A percentile compares a stretch with the other conserved stretches of the same genome.
Evolutionary conservation across 1,284 basidiomycete genomes (phyloP).

Genomic region (Leccinum subrobustum): DNA sequence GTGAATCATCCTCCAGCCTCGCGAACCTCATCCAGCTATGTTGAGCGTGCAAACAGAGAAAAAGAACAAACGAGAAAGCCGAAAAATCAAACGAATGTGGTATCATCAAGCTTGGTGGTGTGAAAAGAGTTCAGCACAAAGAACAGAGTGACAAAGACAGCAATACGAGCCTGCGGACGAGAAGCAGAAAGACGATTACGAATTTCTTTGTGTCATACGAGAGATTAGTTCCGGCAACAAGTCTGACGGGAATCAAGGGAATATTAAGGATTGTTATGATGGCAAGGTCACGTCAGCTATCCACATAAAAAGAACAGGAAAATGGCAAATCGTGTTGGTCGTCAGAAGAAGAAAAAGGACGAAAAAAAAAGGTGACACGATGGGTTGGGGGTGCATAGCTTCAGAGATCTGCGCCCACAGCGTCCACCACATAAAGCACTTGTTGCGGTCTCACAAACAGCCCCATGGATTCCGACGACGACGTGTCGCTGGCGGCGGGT

Average conservation of each 20-base stretch:
- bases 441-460: slow-evolving; percentile 79
- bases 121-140: not conserved
- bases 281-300: slow-evolving; percentile 9
- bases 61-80: not conserved
- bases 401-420: slow-evolving; percentile 47
- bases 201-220: slow-evolving; percentile 17
- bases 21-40: slow-evolving; percentile 3
- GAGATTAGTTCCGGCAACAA: slow-evolving; percentile 25
- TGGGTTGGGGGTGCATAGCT: not conserved
- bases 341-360: slow-evolving; percentile 5
- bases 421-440: slow-evolving; percentile 79
- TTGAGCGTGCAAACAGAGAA: not conserved
- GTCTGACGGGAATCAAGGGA: slow-evolving; percentile 8
- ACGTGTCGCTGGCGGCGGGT: slow-evolving; percentile 65
- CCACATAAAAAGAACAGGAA: slow-evolving; percentile 7
- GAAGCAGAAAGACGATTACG: slow-evolving; percentile 18
- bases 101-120: slow-evolving; percentile 14
- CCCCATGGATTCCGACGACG: slow-evolving; percentile 62
- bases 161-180: slow-evolving; percentile 10
- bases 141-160: not conserved
- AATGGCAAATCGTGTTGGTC: slow-evolving; percentile 11
- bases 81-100: slow-evolving; percentile 19
- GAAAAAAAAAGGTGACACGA: not conserved
- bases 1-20: slow-evolving; percentile 3
- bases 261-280: slow-evolving; percentile 15